Base-by-base conservation (phyloP, 1,139 yeast genomes). In the Saccharomyces pastorianus region DNA sequence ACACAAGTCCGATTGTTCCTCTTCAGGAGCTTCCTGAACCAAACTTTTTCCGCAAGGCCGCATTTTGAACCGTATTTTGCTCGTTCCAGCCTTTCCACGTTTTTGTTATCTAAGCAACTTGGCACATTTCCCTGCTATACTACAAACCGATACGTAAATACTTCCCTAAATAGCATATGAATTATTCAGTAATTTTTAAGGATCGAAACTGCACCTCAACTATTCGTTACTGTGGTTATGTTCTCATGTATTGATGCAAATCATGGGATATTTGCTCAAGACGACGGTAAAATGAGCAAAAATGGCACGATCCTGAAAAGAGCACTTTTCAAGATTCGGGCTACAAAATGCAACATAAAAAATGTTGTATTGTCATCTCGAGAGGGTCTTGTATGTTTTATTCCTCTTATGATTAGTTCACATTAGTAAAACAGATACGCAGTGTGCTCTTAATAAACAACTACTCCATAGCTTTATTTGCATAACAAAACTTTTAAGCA, bases 1-100 rank as follows among this genome's bases (percentile, higher is more conserved):
- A 51, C 34, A 55, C 51, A 2, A 25, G 48, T 13, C 59, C 62
- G 2, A 56, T 58, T 5, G 32, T 59, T 13, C 55, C 56, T 13
- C 46, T 56, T n/a, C 51, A 13, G n/a, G 50, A 53, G 44, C 38
- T 58, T 25, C 25, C 46, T 11, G 52, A 56, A 25, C 53, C 52
- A 5, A 51, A 55, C 17, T 26, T 20, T 14, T 41, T 25, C n/a
- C 48, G 17, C 7, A 17, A 6, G 8, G 7, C 27, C 27, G 38
- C 25, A 6, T 32, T 48, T n/a, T 47, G n/a, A 38, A 20, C 17
- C 2, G 25, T 5, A 8, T 38, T 38, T 17, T 38, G 41, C 26
- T 20, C 44, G 13, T 17, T 20, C 25, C 13, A 38, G 25, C n/a
- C n/a, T 20, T 17, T 20, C 44, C 26, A 20, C 44, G 20, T 13